Conservation (phyloP, 2,329 filamentous ascomycete species). For the Chaetomium globosum region DNA sequence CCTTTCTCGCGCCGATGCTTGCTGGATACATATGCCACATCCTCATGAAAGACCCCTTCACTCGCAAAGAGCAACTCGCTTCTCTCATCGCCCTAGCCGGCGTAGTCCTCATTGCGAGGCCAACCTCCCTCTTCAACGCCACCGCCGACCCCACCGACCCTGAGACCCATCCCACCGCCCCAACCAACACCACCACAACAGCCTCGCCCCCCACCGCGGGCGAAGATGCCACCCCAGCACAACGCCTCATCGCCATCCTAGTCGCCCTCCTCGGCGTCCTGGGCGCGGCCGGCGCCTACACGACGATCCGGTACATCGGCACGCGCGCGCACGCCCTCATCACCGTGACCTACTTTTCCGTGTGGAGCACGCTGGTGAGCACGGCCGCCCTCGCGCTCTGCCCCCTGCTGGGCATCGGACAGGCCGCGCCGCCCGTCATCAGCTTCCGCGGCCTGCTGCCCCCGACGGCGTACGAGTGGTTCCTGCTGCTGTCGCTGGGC, state of each 20-base stretch:
- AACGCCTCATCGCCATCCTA: slow-evolving; percentile 70
- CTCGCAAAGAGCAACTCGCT: slow-evolving; percentile 73
- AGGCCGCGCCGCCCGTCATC: slow-evolving; percentile 45
- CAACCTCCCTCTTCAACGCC: slow-evolving; percentile 47
- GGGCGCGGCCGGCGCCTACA: slow-evolving; percentile 74
- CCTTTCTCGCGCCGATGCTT: slow-evolving; percentile 79
- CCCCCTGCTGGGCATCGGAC: slow-evolving; percentile 49
- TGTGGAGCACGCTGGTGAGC: slow-evolving; percentile 70
- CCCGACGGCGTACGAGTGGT: slow-evolving; percentile 59
- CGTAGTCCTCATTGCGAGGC: slow-evolving; percentile 80
- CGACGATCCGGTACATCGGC: slow-evolving; percentile 77
- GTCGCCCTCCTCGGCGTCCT: slow-evolving; percentile 76
- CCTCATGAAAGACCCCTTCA: slow-evolving; percentile 75
- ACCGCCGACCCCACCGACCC: slow-evolving; percentile 2
- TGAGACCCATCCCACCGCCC: not conserved
- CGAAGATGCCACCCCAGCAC: slow-evolving; percentile 56
- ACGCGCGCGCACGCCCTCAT: slow-evolving; percentile 79
- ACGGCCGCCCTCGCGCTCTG: slow-evolving; percentile 59
- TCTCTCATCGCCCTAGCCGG: slow-evolving; percentile 74
- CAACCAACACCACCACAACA: slow-evolving; percentile 8
- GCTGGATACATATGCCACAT: slow-evolving; percentile 80
- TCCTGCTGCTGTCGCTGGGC: slow-evolving; percentile 68
- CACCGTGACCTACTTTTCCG: slow-evolving; percentile 80
- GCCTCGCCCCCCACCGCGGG: slow-evolving; percentile 31
- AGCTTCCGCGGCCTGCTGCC: slow-evolving; percentile 46